Evolutionary conservation across 495 filamentous ascomycete genomes (phyloP).

Genomic region (Xylaria flabelliformis): DNA sequence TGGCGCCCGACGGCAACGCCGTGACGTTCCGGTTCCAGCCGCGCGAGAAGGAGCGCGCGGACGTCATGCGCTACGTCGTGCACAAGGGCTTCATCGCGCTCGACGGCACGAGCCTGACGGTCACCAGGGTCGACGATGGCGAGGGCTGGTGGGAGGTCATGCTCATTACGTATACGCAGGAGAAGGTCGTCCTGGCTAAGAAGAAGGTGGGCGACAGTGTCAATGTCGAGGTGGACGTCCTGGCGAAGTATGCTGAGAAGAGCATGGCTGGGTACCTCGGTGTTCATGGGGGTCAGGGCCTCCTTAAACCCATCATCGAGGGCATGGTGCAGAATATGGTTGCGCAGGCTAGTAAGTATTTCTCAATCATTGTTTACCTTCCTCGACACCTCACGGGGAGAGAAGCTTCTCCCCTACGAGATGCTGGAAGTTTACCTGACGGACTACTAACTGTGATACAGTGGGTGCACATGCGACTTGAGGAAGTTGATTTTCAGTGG

Average conservation of each 20-base stretch:
- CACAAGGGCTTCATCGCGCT: constrained; percentile 96
- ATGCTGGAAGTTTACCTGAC: not conserved
- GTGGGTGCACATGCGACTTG: constrained; percentile 20
- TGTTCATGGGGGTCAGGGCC: constrained; percentile 55
- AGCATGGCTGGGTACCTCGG: constrained; percentile 75
- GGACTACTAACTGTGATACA: constrained; percentile 19
- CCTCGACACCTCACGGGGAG: not conserved
- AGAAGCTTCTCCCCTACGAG: not conserved
- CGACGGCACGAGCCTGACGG: constrained; percentile 95
- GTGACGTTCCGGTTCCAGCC: constrained; percentile 84
- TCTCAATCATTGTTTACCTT: not conserved
- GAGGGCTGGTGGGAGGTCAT: constrained; percentile 97
- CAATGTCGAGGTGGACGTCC: constrained; percentile 98
- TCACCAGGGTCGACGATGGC: constrained; percentile 78
- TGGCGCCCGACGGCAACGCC: constrained; percentile 83
- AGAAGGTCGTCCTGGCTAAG: constrained; percentile 80
- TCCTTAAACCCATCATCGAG: constrained; percentile 70
- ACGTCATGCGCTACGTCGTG: constrained; percentile 81
- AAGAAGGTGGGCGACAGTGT: constrained; percentile 87
- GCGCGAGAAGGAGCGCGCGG: constrained; percentile 52
- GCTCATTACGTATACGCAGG: constrained; percentile 98
- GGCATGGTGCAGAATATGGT: constrained; percentile 83
- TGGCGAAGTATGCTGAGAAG: constrained; percentile 99
- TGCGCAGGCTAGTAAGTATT: constrained; percentile 60
- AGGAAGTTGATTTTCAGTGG: not conserved